Base-by-base conservation (phyloP, 2,329 filamentous ascomycete species). In the Ophiocordyceps polyrhachis-furcata region DNA sequence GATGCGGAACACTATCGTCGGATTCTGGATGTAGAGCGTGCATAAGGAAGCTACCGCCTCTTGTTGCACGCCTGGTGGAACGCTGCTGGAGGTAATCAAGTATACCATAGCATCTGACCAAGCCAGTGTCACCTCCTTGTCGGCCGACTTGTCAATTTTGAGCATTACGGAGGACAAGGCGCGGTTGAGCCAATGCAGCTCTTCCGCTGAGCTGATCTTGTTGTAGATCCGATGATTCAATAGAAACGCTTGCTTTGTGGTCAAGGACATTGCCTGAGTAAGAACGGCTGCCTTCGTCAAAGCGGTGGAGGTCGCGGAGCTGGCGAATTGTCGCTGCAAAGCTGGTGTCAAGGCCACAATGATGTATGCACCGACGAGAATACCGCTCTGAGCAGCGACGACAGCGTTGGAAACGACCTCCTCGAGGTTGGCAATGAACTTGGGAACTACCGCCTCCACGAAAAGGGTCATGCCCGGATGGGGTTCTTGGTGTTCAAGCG, bases 21-120 rank as follows among this genome's bases (percentile, higher is more conserved):
- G 74, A 40, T 75, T 66, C 43, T 68, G 62, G 13, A 71, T 57
- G 57, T 93, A 93, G 2, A 82, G 66, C 35, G 62, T 60, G 0
- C 81, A 77, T 29, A 98, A 62, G 0, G 71, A 63, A 41, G 69
- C 64, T 19, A 69, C 69, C 5, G 80, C 75, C 51, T 78, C 71
- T 49, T 79, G 77, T 46, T 82, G 78, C 42, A 83, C 65, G 35
- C 67, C 67, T 3, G 79, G 68, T 13, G 80, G 68, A 19, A 84
- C 66, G 13, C 60, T 66, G 14, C 74, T 64, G 1, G 80, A 77
- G 41, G 79, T 78, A 41, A 89, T 73, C 15, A 83, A 65, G 58
- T 83, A 93, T n/a, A 95, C 78, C 47, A 89, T 74, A 2, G 83
- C 79, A 54, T 93, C 83, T 14, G 83, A 79, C 91, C 89, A 98